Conservation (phyloP, 306 rosid genomes). For the Pterocarpus macrocarpus region DNA sequence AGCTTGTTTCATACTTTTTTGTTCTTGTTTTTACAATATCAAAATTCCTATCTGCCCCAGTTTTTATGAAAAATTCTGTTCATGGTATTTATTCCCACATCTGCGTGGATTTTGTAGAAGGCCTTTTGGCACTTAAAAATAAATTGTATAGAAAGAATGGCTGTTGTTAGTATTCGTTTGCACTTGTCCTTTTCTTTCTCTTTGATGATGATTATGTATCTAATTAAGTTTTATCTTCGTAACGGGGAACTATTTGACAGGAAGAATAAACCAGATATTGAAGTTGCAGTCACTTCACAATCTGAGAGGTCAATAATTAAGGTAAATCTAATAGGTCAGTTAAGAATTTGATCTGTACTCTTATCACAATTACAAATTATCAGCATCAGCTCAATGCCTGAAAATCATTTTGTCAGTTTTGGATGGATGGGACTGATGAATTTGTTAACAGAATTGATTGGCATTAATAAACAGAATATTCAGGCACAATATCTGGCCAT, state of each 20-base stretch:
- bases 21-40: constrained; percentile 6
- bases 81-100: no score
- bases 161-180: constrained; percentile 29
- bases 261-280: constrained; percentile 59
- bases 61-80: background rate
- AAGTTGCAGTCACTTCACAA: constrained; percentile 47
- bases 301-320: constrained; percentile 59
- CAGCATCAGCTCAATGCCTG: constrained; percentile 22
- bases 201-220: background rate
- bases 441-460: no score
- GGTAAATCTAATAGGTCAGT: constrained; percentile 53
- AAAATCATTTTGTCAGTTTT: background rate
- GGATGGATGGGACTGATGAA: background rate
- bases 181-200: constrained; percentile 20
- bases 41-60: background rate
- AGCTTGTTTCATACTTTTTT: no score
- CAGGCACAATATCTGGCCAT: no score
- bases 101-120: background rate
- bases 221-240: background rate
- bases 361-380: background rate
- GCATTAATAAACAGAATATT: no score
- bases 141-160: background rate
- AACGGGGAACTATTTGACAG: constrained; percentile 37
- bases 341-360: constrained; percentile 1
- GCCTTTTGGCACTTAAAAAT: constrained; percentile 27